Conservation (phyloP, 1,284 basidiomycete genomes). For the Cronartium ribicola region DNA sequence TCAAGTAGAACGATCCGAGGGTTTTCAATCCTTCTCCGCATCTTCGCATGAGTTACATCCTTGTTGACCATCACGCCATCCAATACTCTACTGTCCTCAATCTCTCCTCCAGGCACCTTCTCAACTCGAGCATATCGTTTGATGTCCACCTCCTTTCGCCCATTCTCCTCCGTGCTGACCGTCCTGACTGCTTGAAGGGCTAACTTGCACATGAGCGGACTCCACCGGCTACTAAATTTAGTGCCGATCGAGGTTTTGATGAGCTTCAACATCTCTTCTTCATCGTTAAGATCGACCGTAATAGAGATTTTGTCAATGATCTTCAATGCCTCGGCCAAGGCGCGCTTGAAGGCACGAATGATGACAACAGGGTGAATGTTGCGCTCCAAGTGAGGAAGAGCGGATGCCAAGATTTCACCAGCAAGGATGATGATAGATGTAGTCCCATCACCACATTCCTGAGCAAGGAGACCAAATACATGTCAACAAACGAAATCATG, state of each 20-base stretch:
- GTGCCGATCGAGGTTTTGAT: conserved; percentile 99
- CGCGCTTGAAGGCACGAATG: conserved; percentile 95
- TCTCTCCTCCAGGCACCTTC: conserved; percentile 95
- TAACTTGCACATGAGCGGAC: conserved; percentile 92
- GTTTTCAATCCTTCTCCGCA: conserved; percentile 84
- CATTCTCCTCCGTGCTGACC: conserved; percentile 60
- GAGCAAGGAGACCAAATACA: neutral
- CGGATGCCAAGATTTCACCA: conserved; percentile 97
- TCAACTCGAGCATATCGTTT: conserved; percentile 97
- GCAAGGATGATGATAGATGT: conserved; percentile 57
- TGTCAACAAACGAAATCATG: neutral
- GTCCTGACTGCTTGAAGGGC: conserved; percentile 87
- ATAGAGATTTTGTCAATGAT: conserved; percentile 82
- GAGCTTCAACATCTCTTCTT: conserved; percentile 87
- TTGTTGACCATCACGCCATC: conserved; percentile 97
- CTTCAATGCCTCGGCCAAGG: conserved; percentile 80
- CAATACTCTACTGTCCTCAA: conserved; percentile 83
- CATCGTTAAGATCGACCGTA: conserved; percentile 80
- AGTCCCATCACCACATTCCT: conserved; percentile 2
- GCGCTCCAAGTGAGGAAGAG: conserved; percentile 82
- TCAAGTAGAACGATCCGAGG: conserved; percentile 87
- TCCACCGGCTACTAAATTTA: conserved; percentile 95
- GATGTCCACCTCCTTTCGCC: conserved; percentile 86
- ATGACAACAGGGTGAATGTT: conserved; percentile 98
- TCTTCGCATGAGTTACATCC: conserved; percentile 96